A percentile compares a stretch with the other conserved stretches of the same genome.
These are phyloP conservation scores for Hemileccinum rubropunctum DNA, from an alignment of 768 basidiomycete species.

Conservation along the genomic window DNA sequence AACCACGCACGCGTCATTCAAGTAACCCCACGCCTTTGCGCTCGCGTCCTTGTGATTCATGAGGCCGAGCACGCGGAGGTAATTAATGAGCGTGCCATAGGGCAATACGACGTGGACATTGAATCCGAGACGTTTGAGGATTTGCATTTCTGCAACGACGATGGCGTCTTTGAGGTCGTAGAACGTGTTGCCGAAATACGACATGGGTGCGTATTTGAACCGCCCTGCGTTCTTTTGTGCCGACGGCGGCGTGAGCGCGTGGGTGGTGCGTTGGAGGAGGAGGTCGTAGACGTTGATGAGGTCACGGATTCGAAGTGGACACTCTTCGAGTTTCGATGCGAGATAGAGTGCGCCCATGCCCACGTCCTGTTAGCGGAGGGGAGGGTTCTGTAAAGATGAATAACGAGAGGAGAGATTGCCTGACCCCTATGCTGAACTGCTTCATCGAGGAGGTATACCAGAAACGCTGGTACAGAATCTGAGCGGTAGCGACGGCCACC, in stretches of 20 bases:
- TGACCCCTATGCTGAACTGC: conserved; percentile 88
- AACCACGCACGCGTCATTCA: conserved; percentile 89
- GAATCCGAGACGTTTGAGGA: conserved; percentile 93
- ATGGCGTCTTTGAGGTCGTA: conserved; percentile 94
- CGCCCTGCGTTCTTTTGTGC: conserved; percentile 18
- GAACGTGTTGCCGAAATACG: conserved; percentile 84
- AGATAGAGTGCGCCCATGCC: conserved; percentile 88
- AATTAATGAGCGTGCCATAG: conserved; percentile 93
- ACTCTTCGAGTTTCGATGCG: conserved; percentile 91
- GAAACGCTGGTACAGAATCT: conserved; percentile 95
- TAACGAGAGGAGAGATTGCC: conserved; percentile 26
- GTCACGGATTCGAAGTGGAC: conserved; percentile 87
- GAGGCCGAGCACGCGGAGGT: conserved; percentile 86
- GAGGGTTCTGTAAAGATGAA: conserved; percentile 6
- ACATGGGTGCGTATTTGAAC: conserved; percentile 81
- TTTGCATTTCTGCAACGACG: conserved; percentile 95
- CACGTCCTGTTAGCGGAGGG: conserved; percentile 57
- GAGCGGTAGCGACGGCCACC: conserved; percentile 94
- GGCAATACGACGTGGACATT: conserved; percentile 92
- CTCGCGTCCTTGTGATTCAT: conserved; percentile 69
- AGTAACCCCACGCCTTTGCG: conserved; percentile 85
- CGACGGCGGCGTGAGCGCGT: conserved; percentile 37
- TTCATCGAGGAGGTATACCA: conserved; percentile 95
- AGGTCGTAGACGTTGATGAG: conserved; percentile 94
- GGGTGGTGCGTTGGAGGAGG: conserved; percentile 69